A percentile compares a stretch with the other conserved stretches of the same genome.
These are phyloP conservation scores for Termitomyces sp. DNA, from an alignment of 768 basidiomycete genomes.

Conservation along the genomic window DNA sequence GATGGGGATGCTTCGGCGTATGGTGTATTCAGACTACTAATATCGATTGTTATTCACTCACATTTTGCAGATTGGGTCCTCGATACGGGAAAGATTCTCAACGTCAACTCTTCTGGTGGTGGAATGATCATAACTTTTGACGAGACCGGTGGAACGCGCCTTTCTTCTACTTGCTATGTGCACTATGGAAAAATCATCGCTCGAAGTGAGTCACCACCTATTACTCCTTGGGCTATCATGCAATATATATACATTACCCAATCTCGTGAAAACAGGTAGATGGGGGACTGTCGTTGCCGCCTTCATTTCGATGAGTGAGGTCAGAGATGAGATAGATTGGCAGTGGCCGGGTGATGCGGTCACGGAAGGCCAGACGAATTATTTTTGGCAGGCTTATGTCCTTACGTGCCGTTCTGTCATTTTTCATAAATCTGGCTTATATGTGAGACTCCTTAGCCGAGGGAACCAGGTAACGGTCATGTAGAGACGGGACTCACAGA, in stretches of 20 bases:
- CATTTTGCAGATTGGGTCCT: conserved; percentile 57
- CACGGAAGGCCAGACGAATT: conserved; percentile 70
- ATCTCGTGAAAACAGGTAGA: conserved; percentile 66
- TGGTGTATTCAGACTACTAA: conserved; percentile 29
- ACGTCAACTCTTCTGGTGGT: conserved; percentile 53
- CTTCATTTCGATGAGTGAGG: conserved; percentile 78
- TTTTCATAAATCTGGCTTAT: neutral
- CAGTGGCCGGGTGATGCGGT: conserved; percentile 67
- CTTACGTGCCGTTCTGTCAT: conserved; percentile 34
- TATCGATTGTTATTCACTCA: neutral
- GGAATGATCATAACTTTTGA: conserved; percentile 65
- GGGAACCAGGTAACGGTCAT: conserved; percentile 40
- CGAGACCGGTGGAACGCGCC: conserved; percentile 66
- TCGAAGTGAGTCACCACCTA: conserved; percentile 30
- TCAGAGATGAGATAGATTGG: conserved; percentile 88
- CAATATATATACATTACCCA: neutral
- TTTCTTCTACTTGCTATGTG: conserved; percentile 77
- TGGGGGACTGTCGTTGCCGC: conserved; percentile 83
- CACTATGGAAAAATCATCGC: conserved; percentile 80
- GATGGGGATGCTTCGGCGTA: conserved; percentile 71
- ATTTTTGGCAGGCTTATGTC: conserved; percentile 70
- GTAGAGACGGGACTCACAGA: conserved; percentile 46
- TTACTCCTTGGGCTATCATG: neutral
- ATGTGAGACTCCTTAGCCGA: conserved; percentile 23
- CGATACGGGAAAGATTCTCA: conserved; percentile 60